Conservation (phyloP, 176 grass and related monocot genomes). For the Paspalum vaginatum region DNA sequence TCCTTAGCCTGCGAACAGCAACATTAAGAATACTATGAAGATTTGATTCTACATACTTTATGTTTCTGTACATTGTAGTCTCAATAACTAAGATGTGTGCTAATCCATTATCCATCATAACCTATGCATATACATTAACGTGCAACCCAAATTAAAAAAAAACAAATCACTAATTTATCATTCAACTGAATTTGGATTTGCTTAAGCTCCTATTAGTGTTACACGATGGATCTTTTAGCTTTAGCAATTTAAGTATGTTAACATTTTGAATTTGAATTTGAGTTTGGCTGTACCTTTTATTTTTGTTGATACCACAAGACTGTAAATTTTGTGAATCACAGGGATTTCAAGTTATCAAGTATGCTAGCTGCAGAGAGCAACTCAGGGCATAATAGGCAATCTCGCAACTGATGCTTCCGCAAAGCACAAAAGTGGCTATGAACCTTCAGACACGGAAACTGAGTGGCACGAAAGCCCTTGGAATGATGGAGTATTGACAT, state of each 20-base stretch:
- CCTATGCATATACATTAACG: neutral
- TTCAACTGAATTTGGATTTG: slow-evolving; percentile 14
- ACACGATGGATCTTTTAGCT: neutral
- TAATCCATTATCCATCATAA: slow-evolving; percentile 19
- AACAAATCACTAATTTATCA: neutral
- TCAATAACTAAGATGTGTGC: neutral
- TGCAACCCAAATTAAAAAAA: neutral
- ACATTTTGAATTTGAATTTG: neutral
- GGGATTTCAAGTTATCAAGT: slow-evolving; percentile 36
- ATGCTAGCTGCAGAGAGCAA: slow-evolving; percentile 50
- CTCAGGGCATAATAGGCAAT: slow-evolving; percentile 36
- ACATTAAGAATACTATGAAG: slow-evolving; percentile 21
- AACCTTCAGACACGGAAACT: slow-evolving; percentile 78
- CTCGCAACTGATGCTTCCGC: slow-evolving; percentile 38
- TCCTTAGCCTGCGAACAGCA: slow-evolving; percentile 11
- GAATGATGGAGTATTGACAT: slow-evolving; percentile 54
- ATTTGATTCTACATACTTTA: slow-evolving; percentile 9
- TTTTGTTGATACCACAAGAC: slow-evolving; percentile 28
- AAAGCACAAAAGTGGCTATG: slow-evolving; percentile 63
- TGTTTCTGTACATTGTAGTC: neutral
- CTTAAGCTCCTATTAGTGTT: neutral
- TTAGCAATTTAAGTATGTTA: slow-evolving; percentile 5
- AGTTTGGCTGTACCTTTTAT: neutral
- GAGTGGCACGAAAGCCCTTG: slow-evolving; percentile 86
- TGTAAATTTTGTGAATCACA: slow-evolving; percentile 23